Base-by-base conservation (phyloP, 1,284 basidiomycete species). In the Garcileccinum viscosum region DNA sequence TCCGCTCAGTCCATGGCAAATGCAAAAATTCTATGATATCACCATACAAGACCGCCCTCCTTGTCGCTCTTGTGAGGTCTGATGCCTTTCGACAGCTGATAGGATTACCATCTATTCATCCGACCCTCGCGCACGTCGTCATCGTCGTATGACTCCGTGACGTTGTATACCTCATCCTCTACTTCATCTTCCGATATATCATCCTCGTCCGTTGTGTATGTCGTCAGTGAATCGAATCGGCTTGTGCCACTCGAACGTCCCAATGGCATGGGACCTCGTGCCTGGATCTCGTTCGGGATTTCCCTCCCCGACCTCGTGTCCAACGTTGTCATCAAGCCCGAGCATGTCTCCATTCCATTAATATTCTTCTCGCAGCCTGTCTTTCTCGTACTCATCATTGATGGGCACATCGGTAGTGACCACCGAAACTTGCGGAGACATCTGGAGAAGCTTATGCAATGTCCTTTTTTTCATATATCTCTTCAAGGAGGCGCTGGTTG, bases 401-500 rank as follows among this genome's bases (percentile, higher is more conserved):
- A 62, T 61, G 33, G 68, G 74, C 66, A 78, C 70, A 7, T 79
- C 74, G 14, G 73, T 70, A 27, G 75, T 70, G 35, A 76, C 53
- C 37, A 78, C 68, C 47, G 70, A 47, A 63, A 70, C 64, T 64
- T 70, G 68, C 40, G 86, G 82, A 67, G 83, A 78, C 8, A 93
- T 80, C 7, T 87, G 88, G 4, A 94, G 80, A 50, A 90, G 81
- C 35, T 84, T 81, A 73, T 95, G 94, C 64, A 96, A 77, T 1
- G 81, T 80, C 63, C 87, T 82, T 63, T 84, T n/a, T 84, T 69
- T 92, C 87, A 75, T 92, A 93, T 19, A 95, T 84, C 70, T 93
- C 91, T 76, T 88, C 86, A 8, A 95, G 88, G 22, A 93, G 81
- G 66, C 82, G 82, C 38, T 93, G 87, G 74, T 92, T 91, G 67